phyloP scores from a whole-genome alignment of 179 eudicot species.

The Beta lomatogona region DNA sequence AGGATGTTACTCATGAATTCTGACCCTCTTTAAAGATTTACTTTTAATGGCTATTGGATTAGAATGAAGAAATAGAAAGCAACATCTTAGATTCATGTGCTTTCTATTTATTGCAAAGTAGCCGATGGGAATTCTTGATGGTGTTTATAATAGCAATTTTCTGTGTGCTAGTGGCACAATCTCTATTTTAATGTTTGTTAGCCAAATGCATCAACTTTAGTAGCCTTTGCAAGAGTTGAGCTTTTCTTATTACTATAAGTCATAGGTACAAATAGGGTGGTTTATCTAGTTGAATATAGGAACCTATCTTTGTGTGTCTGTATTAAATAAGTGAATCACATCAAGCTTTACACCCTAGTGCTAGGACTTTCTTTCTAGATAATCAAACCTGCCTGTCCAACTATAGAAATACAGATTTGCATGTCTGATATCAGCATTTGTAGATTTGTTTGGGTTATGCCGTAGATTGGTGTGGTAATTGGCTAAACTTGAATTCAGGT shows the following conservation, averaged over 20 bases:
- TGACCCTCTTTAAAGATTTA: not conserved
- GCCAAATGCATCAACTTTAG: not conserved
- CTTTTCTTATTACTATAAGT: not conserved
- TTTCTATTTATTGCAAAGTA: not conserved
- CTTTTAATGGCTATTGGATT: not conserved
- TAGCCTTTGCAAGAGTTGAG: not conserved
- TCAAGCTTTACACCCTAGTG: not conserved
- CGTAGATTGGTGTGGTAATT: not conserved
- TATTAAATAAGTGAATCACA: not conserved
- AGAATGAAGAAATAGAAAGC: not conserved
- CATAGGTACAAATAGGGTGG: not conserved
- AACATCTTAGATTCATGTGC: not conserved
- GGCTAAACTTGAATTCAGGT: not conserved
- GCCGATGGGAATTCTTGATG: not conserved
- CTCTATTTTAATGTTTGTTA: not conserved
- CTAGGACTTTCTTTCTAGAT: not conserved
- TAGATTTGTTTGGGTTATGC: not conserved
- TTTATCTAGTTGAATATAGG: not conserved
- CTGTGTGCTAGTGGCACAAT: not conserved
- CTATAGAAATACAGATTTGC: not conserved
- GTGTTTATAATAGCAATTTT: not conserved
- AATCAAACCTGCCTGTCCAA: not conserved
- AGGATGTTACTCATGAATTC: not conserved
- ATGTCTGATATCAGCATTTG: not conserved
- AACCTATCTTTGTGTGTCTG: not conserved